Evolutionary conservation across 208 protist genomes (phyloP), one percentile per base, ranked within the genome.

Genomic region (Lotmaria passim): DNA sequence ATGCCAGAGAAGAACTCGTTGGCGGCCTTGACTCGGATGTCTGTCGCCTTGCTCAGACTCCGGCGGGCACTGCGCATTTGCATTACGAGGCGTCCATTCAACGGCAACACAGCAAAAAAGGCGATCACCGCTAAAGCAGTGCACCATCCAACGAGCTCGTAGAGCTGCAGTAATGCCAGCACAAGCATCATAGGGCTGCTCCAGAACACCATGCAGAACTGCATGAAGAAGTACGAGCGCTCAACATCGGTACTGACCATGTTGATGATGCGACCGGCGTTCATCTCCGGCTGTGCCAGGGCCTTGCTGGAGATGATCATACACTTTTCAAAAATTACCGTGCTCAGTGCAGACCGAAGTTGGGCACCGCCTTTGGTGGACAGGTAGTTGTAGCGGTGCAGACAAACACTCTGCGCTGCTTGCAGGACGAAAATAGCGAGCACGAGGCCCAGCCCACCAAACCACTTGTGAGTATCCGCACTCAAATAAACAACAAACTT

Each of bases 1-100:
- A 99, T 97, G 3, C 86, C 87, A 21, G 81, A 78, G n/a, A 99
- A 69, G 43, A 98, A 86, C 71, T 99, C 94, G 75, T 96, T 98
- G 7, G 92, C 93, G 2, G 80, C 68, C 71, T 95, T 94, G 30
- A 98, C 69, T 51, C 97, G 90, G 19, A 73, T 73, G 69, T 98
- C 97, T 2, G 81, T 97, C 21, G 69, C 66, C 36, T 60, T 62
- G 11, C 82, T 72, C 33, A 33, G 86, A 17, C 63, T 36, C 24
- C 19, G 30, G 3, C 75, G 72, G 34, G 67, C 67, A 3, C 31
- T 38, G 19, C 74, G 57, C 33, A 85, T 60, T 11, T 69, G 57
- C 11, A 70, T 61, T 62, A 87, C 82, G 14, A 93, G 28, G 7
- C 81, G 48, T 23, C 50, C 73, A 52, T 97, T 78, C 0, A 97